Base-by-base conservation (phyloP, 225 moss, liverwort and hornwort genomes). In the Anthoceros angustus region DNA sequence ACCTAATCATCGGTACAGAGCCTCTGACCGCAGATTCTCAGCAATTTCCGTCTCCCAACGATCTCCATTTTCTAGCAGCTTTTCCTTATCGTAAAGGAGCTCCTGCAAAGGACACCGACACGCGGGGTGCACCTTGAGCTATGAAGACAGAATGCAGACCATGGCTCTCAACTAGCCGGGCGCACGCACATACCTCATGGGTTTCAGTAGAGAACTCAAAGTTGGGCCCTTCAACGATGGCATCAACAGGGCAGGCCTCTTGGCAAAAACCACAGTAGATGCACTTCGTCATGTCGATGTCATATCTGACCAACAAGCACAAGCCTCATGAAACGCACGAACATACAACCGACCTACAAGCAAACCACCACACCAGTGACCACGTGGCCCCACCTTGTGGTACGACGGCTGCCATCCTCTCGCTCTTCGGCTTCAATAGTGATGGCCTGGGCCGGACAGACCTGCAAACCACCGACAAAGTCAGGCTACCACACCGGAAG, bases 171-270 rank as follows among this genome's bases (percentile, higher is more conserved):
- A 40, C 43, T 64, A 60, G 25, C 12, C 9, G 32, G 63, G 15
- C 21, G 39, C 39, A 23, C 32, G 1, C 20, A 16, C 42, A 15
- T 74, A 90, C 87, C 90, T 94, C 94, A 72, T 90, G 94, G 66
- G 90, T 94, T 76, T 94, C 87, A 18, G 92, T 90, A 32, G 70
- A 64, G 66, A 84, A 94, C 73, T 94, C 90, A 70, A 94, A 94
- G 66, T 88, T 90, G 40, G 90, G 94, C 43, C 94, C 90, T 77
- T 93, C 89, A 61, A 90, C 93, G 40, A 87, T 86, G 26, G 90
- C 93, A 80, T 94, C 93, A 42, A 94, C 90, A 74, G 90, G 90
- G 65, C 93, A 94, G 23, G 93, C 93, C 73, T 90, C 93, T 86
- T 94, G 93, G 70, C 93, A 89, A 46, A 80, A 87, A 63, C 89